Base-by-base conservation (phyloP, 2,329 filamentous ascomycete genomes). In the Ceratocystis diversiconidia region DNA sequence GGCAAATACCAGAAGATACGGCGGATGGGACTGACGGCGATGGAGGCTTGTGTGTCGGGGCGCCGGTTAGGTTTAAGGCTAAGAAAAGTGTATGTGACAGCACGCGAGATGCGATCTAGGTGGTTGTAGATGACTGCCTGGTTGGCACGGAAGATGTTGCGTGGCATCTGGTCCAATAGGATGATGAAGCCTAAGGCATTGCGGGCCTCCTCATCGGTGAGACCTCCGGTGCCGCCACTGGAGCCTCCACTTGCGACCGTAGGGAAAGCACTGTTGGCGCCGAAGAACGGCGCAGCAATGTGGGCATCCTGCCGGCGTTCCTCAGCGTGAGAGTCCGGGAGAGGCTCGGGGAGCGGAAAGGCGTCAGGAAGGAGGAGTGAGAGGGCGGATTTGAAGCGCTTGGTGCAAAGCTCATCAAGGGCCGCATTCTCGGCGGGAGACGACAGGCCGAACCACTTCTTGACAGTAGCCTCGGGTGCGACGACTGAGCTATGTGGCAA, bases 101-200 rank as follows among this genome's bases (percentile, higher is more conserved):
- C 74, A n/a, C 73, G 73, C 0, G 80, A 76, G 1, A 87, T 73
- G 5, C 77, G 78, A 69, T 87, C 84, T 69, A 84, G 86, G 69
- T 80, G 76, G 1, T 67, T 73, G 70, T 85, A 86, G 10, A 80
- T 73, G 1, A 79, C 55, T 0, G 75, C 72, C 28, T 81, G 73
- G 0, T 75, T 73, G 0, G 76, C 78, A 15, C 85, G 82, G 73
- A 80, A 84, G 68, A 82, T 77, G 70, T 87, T 86, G 1, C 85
- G 79, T 0, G 84, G 77, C 52, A 87, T 76, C 70, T 87, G 85
- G 68, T 87, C 85, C 1, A 87, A 77, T 1, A 87, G 75, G 1
- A 87, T 69, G 4, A 84, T 70, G 0, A 86, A 71, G 57, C 77
- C 76, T 1, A 87, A 73, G 73, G 74, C 77, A 68, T 76, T 74